A percentile compares a stretch with the other conserved stretches of the same genome.
Conservation (phyloP, 768 basidiomycete species). For the Vishniacozyma victoriae region DNA sequence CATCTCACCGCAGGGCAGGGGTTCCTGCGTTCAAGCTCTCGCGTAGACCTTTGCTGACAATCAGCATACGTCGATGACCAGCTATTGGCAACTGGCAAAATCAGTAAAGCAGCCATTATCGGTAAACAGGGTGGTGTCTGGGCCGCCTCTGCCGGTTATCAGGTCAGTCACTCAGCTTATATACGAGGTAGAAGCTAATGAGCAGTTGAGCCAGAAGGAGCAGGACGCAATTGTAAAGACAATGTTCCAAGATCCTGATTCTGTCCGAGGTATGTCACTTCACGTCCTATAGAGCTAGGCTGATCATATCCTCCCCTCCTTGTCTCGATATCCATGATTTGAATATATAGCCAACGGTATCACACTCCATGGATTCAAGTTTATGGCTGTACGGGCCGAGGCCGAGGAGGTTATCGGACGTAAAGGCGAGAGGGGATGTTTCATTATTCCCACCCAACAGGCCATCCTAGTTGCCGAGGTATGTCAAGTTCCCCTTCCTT, state of each 20-base stretch:
- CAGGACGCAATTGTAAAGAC: constrained; percentile 55
- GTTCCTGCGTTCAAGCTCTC: too few species aligned
- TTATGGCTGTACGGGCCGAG: constrained; percentile 57
- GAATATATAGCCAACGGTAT: constrained; percentile 54
- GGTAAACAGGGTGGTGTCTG: constrained; percentile 71
- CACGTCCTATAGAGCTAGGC: background rate
- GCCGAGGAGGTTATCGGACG: constrained; percentile 64
- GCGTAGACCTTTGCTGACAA: background rate
- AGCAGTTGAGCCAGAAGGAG: constrained; percentile 61
- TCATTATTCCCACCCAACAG: constrained; percentile 73
- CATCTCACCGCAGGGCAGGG: too few species aligned
- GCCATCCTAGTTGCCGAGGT: constrained; percentile 72
- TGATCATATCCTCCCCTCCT: background rate
- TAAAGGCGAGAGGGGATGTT: constrained; percentile 65
- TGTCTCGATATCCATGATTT: background rate
- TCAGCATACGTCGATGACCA: constrained; percentile 76
- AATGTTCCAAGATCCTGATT: constrained; percentile 51
- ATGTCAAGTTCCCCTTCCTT: constrained; percentile 5
- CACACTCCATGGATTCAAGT: constrained; percentile 65
- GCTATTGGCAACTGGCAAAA: constrained; percentile 66
- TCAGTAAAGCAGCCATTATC: constrained; percentile 70
- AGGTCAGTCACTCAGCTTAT: constrained; percentile 48
- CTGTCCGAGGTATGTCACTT: constrained; percentile 47
- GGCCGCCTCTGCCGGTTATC: constrained; percentile 61
- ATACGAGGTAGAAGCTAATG: too few species aligned